Conservation (phyloP, 495 filamentous ascomycete species). For the Podospora australis region DNA sequence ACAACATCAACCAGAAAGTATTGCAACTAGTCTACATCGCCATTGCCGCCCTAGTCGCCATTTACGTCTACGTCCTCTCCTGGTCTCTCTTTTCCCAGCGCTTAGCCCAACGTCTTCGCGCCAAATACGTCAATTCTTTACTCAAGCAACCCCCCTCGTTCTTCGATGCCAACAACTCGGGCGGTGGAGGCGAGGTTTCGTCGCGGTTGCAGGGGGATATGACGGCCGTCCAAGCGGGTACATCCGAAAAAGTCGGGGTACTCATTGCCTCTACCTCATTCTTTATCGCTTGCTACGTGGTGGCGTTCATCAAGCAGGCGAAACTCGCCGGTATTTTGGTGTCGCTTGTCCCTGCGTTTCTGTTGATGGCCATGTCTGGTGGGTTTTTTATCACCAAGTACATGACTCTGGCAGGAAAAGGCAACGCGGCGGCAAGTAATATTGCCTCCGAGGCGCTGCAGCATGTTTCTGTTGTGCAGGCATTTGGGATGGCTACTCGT, state of each 20-base stretch:
- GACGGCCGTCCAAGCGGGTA: constrained; percentile 54
- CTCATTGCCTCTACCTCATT: constrained; percentile 52
- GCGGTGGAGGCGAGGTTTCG: constrained; percentile 54
- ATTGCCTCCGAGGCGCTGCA: constrained; percentile 42
- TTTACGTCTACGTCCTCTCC: constrained; percentile 50
- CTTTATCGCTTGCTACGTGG: constrained; percentile 57
- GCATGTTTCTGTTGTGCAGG: constrained; percentile 45
- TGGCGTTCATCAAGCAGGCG: constrained; percentile 56
- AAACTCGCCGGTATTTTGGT: constrained; percentile 48
- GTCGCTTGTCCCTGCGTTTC: constrained; percentile 57
- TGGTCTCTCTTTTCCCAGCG: constrained; percentile 58
- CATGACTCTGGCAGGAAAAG: constrained; percentile 45
- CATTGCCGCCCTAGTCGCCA: constrained; percentile 54
- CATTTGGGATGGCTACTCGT: constrained; percentile 37
- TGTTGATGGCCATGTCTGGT: constrained; percentile 58
- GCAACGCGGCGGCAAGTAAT: constrained; percentile 32
- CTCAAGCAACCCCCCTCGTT: constrained; percentile 56
- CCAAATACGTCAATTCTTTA: constrained; percentile 49
- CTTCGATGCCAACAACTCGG: constrained; percentile 49
- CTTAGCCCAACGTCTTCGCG: constrained; percentile 55
- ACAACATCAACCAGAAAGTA: constrained; percentile 49
- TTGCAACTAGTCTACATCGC: constrained; percentile 56
- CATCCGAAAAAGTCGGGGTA: constrained; percentile 62
- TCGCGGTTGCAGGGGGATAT: constrained; percentile 56
- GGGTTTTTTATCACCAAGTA: constrained; percentile 56